A percentile compares a stretch with the other conserved stretches of the same genome.
Evolutionary conservation across 306 rosid genomes (phyloP).

Genomic region (Cucumis melo): DNA sequence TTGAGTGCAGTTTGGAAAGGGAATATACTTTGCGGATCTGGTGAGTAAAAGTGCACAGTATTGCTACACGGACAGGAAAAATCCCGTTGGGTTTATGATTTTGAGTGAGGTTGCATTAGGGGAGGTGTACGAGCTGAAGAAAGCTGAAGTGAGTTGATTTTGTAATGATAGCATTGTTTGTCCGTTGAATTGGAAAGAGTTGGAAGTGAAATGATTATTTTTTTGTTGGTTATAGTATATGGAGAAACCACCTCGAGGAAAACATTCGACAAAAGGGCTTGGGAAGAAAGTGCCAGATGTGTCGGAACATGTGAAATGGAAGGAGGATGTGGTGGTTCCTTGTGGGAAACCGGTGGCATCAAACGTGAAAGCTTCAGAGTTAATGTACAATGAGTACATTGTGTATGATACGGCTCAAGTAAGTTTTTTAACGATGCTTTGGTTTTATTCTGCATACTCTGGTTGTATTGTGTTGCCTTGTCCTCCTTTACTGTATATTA

Average conservation of each 20-base stretch:
- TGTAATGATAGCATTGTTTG: background rate
- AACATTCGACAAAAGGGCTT: conserved; percentile 87
- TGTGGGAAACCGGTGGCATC: conserved; percentile 88
- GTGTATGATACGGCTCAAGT: conserved; percentile 83
- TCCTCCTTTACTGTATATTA: too few relatives aligned
- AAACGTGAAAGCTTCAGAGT: conserved; percentile 51
- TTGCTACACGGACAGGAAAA: conserved; percentile 88
- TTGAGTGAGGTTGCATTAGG: conserved; percentile 94
- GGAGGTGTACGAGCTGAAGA: conserved; percentile 67
- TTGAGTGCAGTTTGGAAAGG: conserved; percentile 75
- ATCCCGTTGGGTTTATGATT: conserved; percentile 78
- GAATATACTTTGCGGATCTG: conserved; percentile 84
- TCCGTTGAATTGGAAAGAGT: background rate
- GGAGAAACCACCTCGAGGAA: conserved; percentile 87
- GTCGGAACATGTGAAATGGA: conserved; percentile 58
- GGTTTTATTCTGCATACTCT: background rate
- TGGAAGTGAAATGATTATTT: background rate
- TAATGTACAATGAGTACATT: conserved; percentile 93
- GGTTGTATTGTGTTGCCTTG: background rate
- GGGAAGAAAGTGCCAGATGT: conserved; percentile 69
- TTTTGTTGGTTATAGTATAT: conserved; percentile 34
- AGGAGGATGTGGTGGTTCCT: conserved; percentile 63
- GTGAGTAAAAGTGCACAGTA: conserved; percentile 98
- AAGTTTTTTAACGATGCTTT: conserved; percentile 18
- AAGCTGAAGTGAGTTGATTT: conserved; percentile 48